Base-by-base conservation (phyloP, 208 protist species). In the Polymyxa betae region DNA sequence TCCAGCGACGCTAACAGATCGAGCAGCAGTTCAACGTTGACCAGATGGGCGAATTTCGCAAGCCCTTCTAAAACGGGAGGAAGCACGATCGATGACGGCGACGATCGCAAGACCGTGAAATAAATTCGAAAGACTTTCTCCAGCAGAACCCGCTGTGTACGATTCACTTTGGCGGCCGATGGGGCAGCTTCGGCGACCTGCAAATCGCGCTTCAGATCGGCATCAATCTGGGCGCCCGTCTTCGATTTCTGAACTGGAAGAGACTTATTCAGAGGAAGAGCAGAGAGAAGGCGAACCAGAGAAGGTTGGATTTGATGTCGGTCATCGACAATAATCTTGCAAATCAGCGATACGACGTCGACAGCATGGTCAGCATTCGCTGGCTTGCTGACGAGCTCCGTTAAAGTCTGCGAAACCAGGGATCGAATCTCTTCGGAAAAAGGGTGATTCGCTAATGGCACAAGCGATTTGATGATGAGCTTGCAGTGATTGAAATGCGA, bases 1-100 rank as follows among this genome's bases (percentile, higher is more conserved):
- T 82, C 35, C n/a, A 82, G n/a, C 5, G 5, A 35, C 10, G 72
- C 5, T 43, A 82, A 82, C 72, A 82, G 72, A 43, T 82, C 72
- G 12, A 82, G 72, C 10, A 82, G 35, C 35, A 82, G 72, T 40
- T 82, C 72, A 43, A 82, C 72, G n/a, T 82, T 82, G 72, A 82
- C n/a, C 72, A 82, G 35, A 35, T 82, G n/a, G 16, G 72, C 72
- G 72, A 82, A 82, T 43, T 82, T 82, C 16, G 72, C 72, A 5
- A 82, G n/a, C 12, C 72, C 72, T 82, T 82, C 72, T 20, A 82
- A n/a, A n/a, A 82, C 72, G 72, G 35, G 16, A 82, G 72, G 72
- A 38, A 82, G 5, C 5, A 82, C n/a, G 40, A 16, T 20, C 12
- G 72, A 82, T 35, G n/a, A 35, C 16, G 72, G 72, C 35, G 72